Evolutionary conservation across 176 grass and related monocot genomes (phyloP).

Genomic region (Oryza meridionalis): DNA sequence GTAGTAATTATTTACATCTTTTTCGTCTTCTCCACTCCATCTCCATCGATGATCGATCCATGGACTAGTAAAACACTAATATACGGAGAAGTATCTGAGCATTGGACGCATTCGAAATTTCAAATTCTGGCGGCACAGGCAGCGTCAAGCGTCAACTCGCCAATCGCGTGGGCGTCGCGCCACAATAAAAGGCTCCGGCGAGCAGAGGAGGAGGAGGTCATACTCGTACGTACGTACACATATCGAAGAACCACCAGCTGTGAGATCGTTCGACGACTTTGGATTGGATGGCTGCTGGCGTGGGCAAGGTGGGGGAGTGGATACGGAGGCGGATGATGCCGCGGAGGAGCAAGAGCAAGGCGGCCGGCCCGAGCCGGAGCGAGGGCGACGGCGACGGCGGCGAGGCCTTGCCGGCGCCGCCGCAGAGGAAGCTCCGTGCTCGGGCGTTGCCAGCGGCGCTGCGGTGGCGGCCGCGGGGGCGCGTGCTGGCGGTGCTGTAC

Average conservation of each 20-base stretch:
- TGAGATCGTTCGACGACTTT: not conserved
- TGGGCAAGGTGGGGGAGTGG: conserved; percentile 48
- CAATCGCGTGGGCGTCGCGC: conserved; percentile 18
- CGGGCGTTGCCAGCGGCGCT: conserved; percentile 18
- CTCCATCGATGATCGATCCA: too few species aligned
- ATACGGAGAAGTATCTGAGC: not conserved
- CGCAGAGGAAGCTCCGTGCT: conserved; percentile 14
- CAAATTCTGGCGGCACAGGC: not conserved
- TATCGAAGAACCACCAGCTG: not conserved
- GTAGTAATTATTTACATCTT: not conserved
- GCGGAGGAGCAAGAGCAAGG: not conserved
- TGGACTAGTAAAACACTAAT: too few species aligned
- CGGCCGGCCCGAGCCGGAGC: not conserved
- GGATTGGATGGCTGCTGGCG: conserved; percentile 10
- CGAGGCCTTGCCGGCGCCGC: not conserved
- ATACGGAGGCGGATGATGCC: conserved; percentile 43
- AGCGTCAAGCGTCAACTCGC: not conserved
- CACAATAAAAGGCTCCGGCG: conserved; percentile 34
- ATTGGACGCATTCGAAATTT: not conserved
- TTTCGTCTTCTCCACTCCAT: not conserved
- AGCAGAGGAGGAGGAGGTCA: conserved; percentile 20
- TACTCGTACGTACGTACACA: not conserved
- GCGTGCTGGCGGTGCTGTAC: conserved; percentile 40
- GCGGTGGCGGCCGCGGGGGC: conserved; percentile 27
- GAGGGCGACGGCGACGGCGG: not conserved